Base-by-base conservation (phyloP, 2,329 filamentous ascomycete species). In the Fusarium anguioides region DNA sequence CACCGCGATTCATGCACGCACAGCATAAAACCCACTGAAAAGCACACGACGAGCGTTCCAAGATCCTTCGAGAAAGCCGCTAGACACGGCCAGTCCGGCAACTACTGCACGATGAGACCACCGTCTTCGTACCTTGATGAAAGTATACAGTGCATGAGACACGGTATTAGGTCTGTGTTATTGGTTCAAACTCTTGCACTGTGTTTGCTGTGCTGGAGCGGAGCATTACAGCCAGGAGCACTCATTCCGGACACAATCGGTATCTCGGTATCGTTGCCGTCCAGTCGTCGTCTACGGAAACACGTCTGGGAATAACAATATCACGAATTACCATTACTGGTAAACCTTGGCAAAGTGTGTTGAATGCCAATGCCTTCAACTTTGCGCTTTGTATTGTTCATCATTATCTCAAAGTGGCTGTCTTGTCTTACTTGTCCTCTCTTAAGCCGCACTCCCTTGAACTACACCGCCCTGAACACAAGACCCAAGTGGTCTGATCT, bases 101-200 rank as follows among this genome's bases (percentile, higher is more conserved):
- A 49, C 71, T 73, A 73, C 71, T 73, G 71, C 69, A 73, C 67
- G 63, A 73, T 65, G 67, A 71, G 65, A 46, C 64, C 60, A 68
- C 55, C 55, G 42, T 47, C 37, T 46, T 44, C 57, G 27, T 41
- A 47, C 21, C 26, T 53, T 27, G 15, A 37, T 20, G 4, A 31
- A 52, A 26, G 68, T 72, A 70, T 56, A 72, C 70, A 72, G 70
- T 72, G 68, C 40, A 46, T 18, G 8, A 7, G 4, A 39, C 5
- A 47, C 45, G n/a, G 23, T 14, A 20, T 15, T 18, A 9, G 4
- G 45, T 39, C 12, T 9, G 10, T 50, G 36, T 29, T 18, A 56
- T 55, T 67, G 55, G 44, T 15, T 26, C 1, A 5, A 12, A 23
- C 12, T 9, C n/a, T n/a, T 49, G 53, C 60, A 72, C 69, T 72